Conservation (phyloP, 306 rosid species). For the Lathyrus oleraceus region DNA sequence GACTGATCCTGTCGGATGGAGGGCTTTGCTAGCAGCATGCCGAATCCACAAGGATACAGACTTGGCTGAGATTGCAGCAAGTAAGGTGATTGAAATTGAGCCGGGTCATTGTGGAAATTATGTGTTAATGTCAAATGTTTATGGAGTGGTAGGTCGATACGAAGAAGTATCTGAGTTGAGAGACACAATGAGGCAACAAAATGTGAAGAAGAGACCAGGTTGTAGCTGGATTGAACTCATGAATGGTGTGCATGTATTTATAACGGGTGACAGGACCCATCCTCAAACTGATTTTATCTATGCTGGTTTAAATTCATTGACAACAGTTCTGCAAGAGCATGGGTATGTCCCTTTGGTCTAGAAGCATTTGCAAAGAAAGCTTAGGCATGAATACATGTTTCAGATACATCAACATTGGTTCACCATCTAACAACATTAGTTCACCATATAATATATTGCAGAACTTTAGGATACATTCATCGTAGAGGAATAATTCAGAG, state of each 20-base stretch:
- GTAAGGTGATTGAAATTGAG: conserved; percentile 64
- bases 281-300: conserved; percentile 55
- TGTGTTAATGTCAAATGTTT: conserved; percentile 73
- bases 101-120: conserved; percentile 78
- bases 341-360: conserved; percentile 49
- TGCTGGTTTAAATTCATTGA: conserved; percentile 67
- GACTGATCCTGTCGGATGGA: conserved; percentile 77
- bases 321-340: conserved; percentile 59
- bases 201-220: conserved; percentile 77
- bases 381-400: neutral
- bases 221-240: conserved; percentile 91
- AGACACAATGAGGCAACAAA: conserved; percentile 66
- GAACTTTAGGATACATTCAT: neutral
- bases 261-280: conserved; percentile 67
- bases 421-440: neutral
- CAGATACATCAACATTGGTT: neutral
- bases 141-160: conserved; percentile 63
- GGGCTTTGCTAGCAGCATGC: conserved; percentile 78
- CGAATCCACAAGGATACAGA: conserved; percentile 61
- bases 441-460: neutral
- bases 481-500: neutral
- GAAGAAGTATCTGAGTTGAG: conserved; percentile 73
- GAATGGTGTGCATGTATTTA: conserved; percentile 68
- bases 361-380: conserved; percentile 39
- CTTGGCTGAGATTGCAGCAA: conserved; percentile 61